These are phyloP conservation scores for Pinus albicaulis DNA, from an alignment of 75 land plant species.

Conservation along the genomic window DNA sequence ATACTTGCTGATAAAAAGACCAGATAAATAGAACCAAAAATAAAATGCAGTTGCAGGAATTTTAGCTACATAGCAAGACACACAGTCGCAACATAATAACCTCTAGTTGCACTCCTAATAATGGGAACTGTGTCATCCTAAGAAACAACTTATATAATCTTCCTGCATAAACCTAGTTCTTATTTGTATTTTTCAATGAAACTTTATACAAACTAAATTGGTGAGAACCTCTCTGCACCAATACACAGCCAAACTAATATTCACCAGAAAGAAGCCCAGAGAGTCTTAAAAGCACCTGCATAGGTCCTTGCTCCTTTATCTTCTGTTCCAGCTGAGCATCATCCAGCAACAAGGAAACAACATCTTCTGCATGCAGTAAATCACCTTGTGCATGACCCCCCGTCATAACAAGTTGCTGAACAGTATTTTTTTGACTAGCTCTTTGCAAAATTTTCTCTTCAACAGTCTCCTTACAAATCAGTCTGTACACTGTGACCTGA, in stretches of 20 bases:
- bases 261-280: background rate
- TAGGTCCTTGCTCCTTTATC: constrained; percentile 65
- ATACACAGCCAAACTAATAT: background rate
- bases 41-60: background rate
- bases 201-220: background rate
- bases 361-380: constrained; percentile 85
- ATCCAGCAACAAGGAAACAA: constrained; percentile 88
- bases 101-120: background rate
- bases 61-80: background rate
- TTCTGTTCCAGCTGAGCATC: constrained; percentile 94
- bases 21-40: background rate
- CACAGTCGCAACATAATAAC: background rate
- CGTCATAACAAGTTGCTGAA: constrained; percentile 98
- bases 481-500: constrained; percentile 93
- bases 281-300: constrained; percentile 26
- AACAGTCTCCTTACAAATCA: constrained; percentile 96
- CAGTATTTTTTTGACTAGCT: constrained; percentile 97
- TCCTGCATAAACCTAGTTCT: background rate
- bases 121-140: background rate
- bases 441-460: constrained; percentile 97
- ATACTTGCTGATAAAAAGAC: background rate
- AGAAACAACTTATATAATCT: background rate
- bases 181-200: background rate
- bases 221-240: background rate
- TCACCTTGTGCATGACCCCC: constrained; percentile 93